These are phyloP conservation scores for Geosmithia flava DNA, from an alignment of 2,329 filamentous ascomycete genomes.

Conservation along the genomic window DNA sequence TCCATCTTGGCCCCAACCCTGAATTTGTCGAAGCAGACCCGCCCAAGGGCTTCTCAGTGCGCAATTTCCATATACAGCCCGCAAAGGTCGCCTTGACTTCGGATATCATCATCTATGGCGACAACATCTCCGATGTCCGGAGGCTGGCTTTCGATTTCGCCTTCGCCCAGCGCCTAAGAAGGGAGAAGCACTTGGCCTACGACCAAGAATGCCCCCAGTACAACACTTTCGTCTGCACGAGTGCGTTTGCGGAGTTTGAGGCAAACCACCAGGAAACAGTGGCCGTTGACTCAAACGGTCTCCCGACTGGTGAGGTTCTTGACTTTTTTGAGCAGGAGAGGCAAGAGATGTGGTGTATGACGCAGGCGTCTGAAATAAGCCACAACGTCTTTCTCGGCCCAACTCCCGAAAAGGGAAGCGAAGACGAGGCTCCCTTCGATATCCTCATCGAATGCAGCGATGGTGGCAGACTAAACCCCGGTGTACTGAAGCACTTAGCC, in stretches of 20 bases:
- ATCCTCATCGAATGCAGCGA: constrained; percentile 84
- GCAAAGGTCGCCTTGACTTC: constrained; percentile 80
- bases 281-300: constrained; percentile 59
- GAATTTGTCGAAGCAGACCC: constrained; percentile 79
- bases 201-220: constrained; percentile 48
- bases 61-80: constrained; percentile 94
- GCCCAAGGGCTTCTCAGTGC: constrained; percentile 80
- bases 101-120: constrained; percentile 86
- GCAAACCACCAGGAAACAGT: constrained; percentile 57
- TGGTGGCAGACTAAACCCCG: constrained; percentile 61
- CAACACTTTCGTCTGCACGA: constrained; percentile 69
- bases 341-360: constrained; percentile 89
- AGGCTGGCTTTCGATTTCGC: constrained; percentile 59
- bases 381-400: constrained; percentile 85
- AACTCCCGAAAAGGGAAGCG: constrained; percentile 57
- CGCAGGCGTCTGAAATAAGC: constrained; percentile 75
- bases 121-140: constrained; percentile 47
- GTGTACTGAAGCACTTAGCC: constrained; percentile 50
- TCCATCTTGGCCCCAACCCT: constrained; percentile 37
- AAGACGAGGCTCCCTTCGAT: constrained; percentile 57
- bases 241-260: constrained; percentile 61
- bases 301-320: constrained; percentile 62
- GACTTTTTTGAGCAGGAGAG: constrained; percentile 88
- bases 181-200: constrained; percentile 38
- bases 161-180: constrained; percentile 65